Evolutionary conservation across 2,329 filamentous ascomycete genomes (phyloP), one percentile per base, ranked within the genome.

Genomic region (Rutstroemia sp.): DNA sequence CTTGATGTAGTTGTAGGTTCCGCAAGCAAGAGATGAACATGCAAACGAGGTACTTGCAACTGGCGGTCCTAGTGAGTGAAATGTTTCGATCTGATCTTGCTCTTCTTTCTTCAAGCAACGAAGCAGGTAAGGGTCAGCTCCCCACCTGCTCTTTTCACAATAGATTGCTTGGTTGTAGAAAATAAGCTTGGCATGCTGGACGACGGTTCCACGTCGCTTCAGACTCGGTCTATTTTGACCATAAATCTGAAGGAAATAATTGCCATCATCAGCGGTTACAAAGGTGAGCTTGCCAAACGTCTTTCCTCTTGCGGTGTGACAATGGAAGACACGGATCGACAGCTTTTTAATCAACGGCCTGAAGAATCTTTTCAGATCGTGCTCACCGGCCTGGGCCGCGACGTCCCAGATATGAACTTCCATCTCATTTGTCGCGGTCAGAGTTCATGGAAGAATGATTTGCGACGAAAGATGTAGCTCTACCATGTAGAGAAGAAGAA

Each of bases 361-460:
- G 14, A 81, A 70, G 48, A 71, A 73, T 0, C 69, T 61, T 16
- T 68, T 65, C 10, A 81, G 59, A 42, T 74, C 69, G 27, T 73
- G 69, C 16, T 73, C 67, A 9, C 73, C 78, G 27, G 71, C 64
- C 19, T 73, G 65, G 2, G 61, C 36, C 1, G 76, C 75, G 0
- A 80, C 62, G 49, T 73, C 72, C 12, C 66, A 64, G 9, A 78
- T 65, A 61, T 76, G 73, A 36, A 79, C 69, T 56, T 80, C 76
- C 77, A 80, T 78, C 0, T 19, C 23, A n/a, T 16, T 38, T 38
- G 17, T 17, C 47, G 27, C 10, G 30, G 2, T 34, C 16, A 34
- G 30, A 21, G 12, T 2, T 39, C 16, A 27, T 17, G 6, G 12
- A 16, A 4, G 23, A 16, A 6, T 27, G n/a, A 49, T 54, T 3